phyloP scores from a whole-genome alignment of 768 basidiomycete species.

The Xerocomellus intermedius region DNA sequence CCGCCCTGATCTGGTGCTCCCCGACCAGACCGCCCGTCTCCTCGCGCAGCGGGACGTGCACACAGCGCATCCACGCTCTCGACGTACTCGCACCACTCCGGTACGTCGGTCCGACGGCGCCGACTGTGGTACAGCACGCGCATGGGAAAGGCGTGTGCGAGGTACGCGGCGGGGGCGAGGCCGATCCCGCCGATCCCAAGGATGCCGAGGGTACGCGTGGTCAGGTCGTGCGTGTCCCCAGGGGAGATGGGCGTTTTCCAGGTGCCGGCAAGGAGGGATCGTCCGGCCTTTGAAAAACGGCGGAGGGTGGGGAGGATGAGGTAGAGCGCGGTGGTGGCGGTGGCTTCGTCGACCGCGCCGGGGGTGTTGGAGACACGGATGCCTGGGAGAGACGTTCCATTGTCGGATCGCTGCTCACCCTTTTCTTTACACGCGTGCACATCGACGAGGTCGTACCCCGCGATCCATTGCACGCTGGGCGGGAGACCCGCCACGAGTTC shows the following conservation, averaged over 20 bases:
- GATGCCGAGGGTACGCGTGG: slow-evolving; percentile 66
- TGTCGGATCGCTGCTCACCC: too few relatives aligned
- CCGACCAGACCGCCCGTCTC: slow-evolving; percentile 74
- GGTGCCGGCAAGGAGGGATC: slow-evolving; percentile 44
- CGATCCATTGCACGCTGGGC: slow-evolving; percentile 71
- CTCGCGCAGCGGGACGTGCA: slow-evolving; percentile 76
- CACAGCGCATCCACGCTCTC: slow-evolving; percentile 76
- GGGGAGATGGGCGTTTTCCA: slow-evolving; percentile 61
- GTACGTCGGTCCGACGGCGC: slow-evolving; percentile 51
- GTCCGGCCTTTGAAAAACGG: slow-evolving; percentile 67
- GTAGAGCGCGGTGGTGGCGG: slow-evolving; percentile 84
- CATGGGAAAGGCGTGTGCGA: slow-evolving; percentile 84
- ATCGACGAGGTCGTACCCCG: slow-evolving; percentile 66
- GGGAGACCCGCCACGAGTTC: slow-evolving; percentile 61
- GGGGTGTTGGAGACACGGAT: slow-evolving; percentile 87
- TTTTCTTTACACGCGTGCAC: too few relatives aligned
- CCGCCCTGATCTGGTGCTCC: slow-evolving; percentile 67
- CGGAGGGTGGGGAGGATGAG: slow-evolving; percentile 76
- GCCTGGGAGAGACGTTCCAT: too few relatives aligned
- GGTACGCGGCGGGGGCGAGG: slow-evolving; percentile 63
- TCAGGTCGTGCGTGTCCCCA: slow-evolving; percentile 57
- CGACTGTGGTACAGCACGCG: slow-evolving; percentile 80
- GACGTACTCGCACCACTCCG: slow-evolving; percentile 78
- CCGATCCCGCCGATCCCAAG: slow-evolving; percentile 80
- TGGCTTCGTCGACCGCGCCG: slow-evolving; percentile 85